Evolutionary conservation across 2,329 filamentous ascomycete genomes (phyloP).

Genomic region (Botrytis fragariae): DNA sequence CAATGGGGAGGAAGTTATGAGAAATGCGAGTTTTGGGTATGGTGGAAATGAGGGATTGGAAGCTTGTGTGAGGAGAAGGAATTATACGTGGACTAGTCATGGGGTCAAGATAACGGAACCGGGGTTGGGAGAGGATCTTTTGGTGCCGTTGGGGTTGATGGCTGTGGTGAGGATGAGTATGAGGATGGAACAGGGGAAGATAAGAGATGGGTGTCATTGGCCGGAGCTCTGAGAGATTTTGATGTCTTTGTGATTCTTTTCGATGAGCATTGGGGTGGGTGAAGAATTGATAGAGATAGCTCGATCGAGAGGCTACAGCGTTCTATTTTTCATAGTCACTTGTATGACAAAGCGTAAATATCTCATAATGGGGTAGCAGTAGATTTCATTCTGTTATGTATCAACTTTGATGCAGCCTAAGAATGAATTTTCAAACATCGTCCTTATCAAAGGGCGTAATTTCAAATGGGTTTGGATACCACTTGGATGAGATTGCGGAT

Average conservation of each 20-base stretch:
- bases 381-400: neutral
- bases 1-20: neutral
- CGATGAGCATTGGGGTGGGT: neutral
- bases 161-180: conserved; percentile 2
- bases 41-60: neutral
- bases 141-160: conserved; percentile 15
- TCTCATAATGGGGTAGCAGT: neutral
- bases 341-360: neutral
- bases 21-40: neutral
- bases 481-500: no score
- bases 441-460: no score
- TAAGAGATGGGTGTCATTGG: neutral
- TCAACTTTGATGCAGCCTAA: no score
- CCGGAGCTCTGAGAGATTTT: neutral
- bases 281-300: accelerated
- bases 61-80: neutral
- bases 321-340: neutral
- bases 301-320: neutral
- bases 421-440: no score
- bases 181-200: neutral
- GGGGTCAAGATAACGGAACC: neutral
- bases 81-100: neutral
- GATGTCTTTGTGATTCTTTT: neutral
- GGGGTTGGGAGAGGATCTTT: neutral
- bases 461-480: no score